A percentile compares a stretch with the other conserved stretches of the same genome.
Conservation (phyloP, 1,284 basidiomycete species). For the Ceratobasidium papillatum region DNA sequence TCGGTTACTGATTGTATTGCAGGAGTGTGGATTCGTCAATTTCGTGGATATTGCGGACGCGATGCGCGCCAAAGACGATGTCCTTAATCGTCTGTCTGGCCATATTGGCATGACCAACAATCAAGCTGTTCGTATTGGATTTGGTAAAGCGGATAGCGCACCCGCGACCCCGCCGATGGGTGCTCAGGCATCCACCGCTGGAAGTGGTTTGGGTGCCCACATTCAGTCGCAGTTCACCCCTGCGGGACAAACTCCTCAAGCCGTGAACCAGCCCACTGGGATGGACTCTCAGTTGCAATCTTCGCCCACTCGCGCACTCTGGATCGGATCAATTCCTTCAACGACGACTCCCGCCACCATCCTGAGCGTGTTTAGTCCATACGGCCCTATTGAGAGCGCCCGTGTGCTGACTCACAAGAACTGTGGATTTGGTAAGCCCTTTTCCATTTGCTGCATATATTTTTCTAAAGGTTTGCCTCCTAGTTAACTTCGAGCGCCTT, state of each 20-base stretch:
- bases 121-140: slow-evolving; percentile 94
- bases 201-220: slow-evolving; percentile 35
- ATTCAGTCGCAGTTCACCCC: slow-evolving; percentile 39
- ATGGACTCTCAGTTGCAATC: slow-evolving; percentile 86
- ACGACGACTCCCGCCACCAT: slow-evolving; percentile 93
- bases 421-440: slow-evolving; percentile 84
- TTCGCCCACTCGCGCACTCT: slow-evolving; percentile 89
- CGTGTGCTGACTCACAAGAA: slow-evolving; percentile 96
- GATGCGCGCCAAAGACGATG: slow-evolving; percentile 94
- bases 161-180: slow-evolving; percentile 74
- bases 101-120: slow-evolving; percentile 93
- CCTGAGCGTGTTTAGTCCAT: slow-evolving; percentile 92
- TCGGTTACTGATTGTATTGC: background rate
- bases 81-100: slow-evolving; percentile 91
- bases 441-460: background rate
- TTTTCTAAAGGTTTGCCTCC: slow-evolving; percentile 36
- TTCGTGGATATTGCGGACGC: slow-evolving; percentile 96
- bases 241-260: slow-evolving; percentile 46
- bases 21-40: slow-evolving; percentile 99
- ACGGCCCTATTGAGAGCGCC: slow-evolving; percentile 96
- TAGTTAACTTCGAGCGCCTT: slow-evolving; percentile 95
- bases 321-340: slow-evolving; percentile 95
- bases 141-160: slow-evolving; percentile 95
- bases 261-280: slow-evolving; percentile 60
- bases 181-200: slow-evolving; percentile 40